Conservation (phyloP, 768 basidiomycete genomes). For the Naganishia randhawae region DNA sequence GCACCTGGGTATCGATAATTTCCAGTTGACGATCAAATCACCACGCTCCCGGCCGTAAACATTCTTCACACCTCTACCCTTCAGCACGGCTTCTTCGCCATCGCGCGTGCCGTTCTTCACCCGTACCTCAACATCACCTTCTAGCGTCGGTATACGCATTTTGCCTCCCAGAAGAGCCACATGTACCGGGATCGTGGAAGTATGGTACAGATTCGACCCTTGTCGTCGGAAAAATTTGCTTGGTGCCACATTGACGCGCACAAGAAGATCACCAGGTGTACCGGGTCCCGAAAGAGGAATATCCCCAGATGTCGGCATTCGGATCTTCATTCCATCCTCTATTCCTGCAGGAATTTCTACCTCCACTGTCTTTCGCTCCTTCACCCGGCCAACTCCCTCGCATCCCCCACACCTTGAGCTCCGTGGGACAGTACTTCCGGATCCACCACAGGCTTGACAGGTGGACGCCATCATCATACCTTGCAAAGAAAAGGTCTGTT, state of each 20-base stretch:
- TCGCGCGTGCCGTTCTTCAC: slow-evolving; percentile 90
- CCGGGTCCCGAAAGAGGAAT: slow-evolving; percentile 76
- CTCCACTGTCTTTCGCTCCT: slow-evolving; percentile 68
- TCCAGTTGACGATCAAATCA: slow-evolving; percentile 84
- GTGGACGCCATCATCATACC: slow-evolving; percentile 97
- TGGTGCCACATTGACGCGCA: slow-evolving; percentile 75
- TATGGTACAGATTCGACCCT: slow-evolving; percentile 84
- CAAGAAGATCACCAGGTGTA: slow-evolving; percentile 73
- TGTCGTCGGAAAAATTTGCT: slow-evolving; percentile 85
- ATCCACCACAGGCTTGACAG: slow-evolving; percentile 75
- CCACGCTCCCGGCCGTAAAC: slow-evolving; percentile 52
- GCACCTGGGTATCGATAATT: slow-evolving; percentile 82
- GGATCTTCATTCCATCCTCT: slow-evolving; percentile 90
- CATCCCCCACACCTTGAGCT: slow-evolving; percentile 74
- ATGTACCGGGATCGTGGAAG: slow-evolving; percentile 84
- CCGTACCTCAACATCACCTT: slow-evolving; percentile 91
- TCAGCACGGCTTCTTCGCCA: slow-evolving; percentile 93
- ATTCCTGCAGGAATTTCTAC: slow-evolving; percentile 85
- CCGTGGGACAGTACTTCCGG: slow-evolving; percentile 73
- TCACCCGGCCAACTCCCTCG: slow-evolving; percentile 81
- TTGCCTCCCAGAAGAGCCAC: slow-evolving; percentile 87
- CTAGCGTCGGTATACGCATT: slow-evolving; percentile 86
- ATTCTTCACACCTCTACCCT: slow-evolving; percentile 69
- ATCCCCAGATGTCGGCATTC: slow-evolving; percentile 76
- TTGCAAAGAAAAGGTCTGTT: slow-evolving; percentile 81